Conservation (phyloP, 108 stramenopile genomes). For the Cyclotella baltica region DNA sequence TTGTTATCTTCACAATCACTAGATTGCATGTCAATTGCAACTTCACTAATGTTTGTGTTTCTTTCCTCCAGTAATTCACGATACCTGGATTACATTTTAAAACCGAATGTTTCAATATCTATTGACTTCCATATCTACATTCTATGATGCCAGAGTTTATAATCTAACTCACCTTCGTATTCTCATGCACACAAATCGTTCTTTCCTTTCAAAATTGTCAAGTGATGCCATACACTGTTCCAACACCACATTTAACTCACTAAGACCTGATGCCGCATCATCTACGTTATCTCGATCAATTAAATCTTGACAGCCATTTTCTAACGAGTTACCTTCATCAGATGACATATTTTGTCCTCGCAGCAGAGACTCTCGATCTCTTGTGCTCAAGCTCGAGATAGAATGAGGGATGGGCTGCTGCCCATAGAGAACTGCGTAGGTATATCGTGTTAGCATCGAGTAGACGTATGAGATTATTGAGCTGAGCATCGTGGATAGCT, state of each 20-base stretch:
- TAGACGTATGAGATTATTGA: constrained; percentile 22
- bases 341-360: not conserved
- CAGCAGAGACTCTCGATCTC: constrained; percentile 20
- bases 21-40: not conserved
- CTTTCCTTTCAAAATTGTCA: constrained; percentile 17
- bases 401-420: not conserved
- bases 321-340: not conserved
- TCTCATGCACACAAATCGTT: constrained; percentile 21
- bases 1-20: constrained; percentile 4
- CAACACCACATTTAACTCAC: constrained; percentile 7
- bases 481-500: not conserved
- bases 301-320: not conserved
- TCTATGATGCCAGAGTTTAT: too few species aligned
- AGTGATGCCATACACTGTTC: constrained; percentile 27
- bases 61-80: not conserved
- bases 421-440: not conserved
- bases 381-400: constrained; percentile 11
- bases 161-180: constrained; percentile 7
- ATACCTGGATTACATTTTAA: too few species aligned
- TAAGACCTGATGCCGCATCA: constrained; percentile 1
- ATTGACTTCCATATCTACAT: too few species aligned
- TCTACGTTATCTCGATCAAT: not conserved
- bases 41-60: not conserved
- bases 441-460: not conserved
- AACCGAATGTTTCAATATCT: too few species aligned